phyloP scores from a whole-genome alignment of 331 rosid species.

The Stylosanthes scabra region DNA sequence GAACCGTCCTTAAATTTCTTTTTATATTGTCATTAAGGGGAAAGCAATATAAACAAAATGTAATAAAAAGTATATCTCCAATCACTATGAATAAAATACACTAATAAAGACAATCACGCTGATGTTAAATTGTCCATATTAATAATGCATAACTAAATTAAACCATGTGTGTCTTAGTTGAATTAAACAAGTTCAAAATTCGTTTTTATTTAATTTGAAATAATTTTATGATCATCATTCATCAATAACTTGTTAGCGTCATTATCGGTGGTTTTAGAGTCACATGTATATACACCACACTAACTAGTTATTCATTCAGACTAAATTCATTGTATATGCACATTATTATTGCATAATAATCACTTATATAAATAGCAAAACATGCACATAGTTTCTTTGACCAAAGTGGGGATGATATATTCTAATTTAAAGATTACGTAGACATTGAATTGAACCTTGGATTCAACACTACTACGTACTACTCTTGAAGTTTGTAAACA shows the following conservation, averaged over 20 bases:
- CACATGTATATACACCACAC: constrained; percentile 6
- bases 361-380: neutral
- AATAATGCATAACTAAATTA: neutral
- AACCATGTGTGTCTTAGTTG: constrained; percentile 3
- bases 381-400: neutral
- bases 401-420: neutral
- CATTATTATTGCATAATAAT: neutral
- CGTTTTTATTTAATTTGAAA: too few relatives aligned
- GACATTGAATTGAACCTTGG: neutral
- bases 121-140: too few relatives aligned
- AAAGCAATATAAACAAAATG: too few relatives aligned
- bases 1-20: too few relatives aligned
- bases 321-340: constrained; percentile 24
- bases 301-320: neutral
- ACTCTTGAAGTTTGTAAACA: too few relatives aligned
- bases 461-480: too few relatives aligned
- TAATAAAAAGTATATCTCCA: too few relatives aligned
- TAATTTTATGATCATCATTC: constrained; percentile 3
- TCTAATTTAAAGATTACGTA: neutral
- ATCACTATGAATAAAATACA: too few relatives aligned
- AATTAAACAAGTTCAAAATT: neutral
- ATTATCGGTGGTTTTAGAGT: constrained; percentile 8
- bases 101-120: too few relatives aligned
- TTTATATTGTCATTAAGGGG: too few relatives aligned
- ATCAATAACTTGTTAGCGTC: neutral